Conservation (phyloP, 2,329 filamentous ascomycete species). For the Sarocladium oryzae region DNA sequence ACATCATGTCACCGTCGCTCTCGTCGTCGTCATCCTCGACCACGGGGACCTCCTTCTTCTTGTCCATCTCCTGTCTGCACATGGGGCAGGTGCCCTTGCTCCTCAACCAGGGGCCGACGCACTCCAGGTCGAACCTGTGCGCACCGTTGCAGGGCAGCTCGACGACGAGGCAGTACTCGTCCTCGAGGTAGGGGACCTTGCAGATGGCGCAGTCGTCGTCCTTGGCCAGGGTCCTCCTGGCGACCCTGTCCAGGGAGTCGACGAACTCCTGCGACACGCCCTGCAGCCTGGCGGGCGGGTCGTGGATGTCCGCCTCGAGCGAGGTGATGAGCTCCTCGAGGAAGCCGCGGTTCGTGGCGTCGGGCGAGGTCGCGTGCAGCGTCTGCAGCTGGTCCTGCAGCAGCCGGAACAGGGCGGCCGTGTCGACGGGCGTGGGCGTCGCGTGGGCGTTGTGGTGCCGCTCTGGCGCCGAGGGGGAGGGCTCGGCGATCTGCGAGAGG, state of each 20-base stretch:
- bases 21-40: conserved; percentile 44
- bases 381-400: conserved; percentile 52
- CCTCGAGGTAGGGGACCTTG: conserved; percentile 54
- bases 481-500: conserved; percentile 44
- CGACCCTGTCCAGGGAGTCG: conserved; percentile 52
- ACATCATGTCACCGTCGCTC: conserved; percentile 44
- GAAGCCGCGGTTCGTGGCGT: conserved; percentile 40
- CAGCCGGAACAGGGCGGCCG: conserved; percentile 50
- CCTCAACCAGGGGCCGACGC: conserved; percentile 58
- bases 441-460: conserved; percentile 32
- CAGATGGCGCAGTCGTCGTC: conserved; percentile 58
- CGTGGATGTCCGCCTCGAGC: conserved; percentile 44
- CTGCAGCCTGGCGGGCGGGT: conserved; percentile 43
- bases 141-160: conserved; percentile 54
- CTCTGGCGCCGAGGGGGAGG: conserved; percentile 33
- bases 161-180: conserved; percentile 56
- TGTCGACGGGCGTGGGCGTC: conserved; percentile 53
- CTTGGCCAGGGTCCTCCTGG: conserved; percentile 38
- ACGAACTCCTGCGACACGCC: conserved; percentile 55
- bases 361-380: conserved; percentile 42
- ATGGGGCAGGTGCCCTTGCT: conserved; percentile 59
- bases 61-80: conserved; percentile 53
- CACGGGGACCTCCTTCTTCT: conserved; percentile 42
- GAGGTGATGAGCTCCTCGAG: conserved; percentile 41
- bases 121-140: conserved; percentile 61